Evolutionary conservation across 495 filamentous ascomycete species (phyloP), one percentile per base, ranked within the genome.

Genomic region (Ramalina intermedia): DNA sequence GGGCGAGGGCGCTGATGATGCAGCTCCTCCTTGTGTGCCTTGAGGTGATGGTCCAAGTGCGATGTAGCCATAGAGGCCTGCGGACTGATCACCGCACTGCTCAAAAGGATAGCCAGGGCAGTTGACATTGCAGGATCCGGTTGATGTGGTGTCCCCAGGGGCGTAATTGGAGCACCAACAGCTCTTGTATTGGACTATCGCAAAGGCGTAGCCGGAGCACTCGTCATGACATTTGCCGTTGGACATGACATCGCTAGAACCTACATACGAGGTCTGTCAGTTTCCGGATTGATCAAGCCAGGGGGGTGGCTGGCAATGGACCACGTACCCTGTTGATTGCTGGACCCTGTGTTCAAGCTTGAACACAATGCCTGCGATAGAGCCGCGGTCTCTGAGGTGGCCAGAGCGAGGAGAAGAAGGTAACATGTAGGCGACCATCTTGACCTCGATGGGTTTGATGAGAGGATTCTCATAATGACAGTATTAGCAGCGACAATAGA

Each of bases 141-240:
- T 62, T 55, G 51, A 62, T 3, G 62, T 61, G 21, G 68, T 66
- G 16, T 67, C 55, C 13, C 57, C 67, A 0, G 84, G 85, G 12
- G 66, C 69, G 53, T 80, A 80, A 54, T 89, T 76, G 2, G 81
- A 81, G 61, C 84, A 89, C 84, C 84, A 89, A 64, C 84, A 89
- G 29, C 64, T 61, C 18, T 76, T 65, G 17, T 66, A 70, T 55
- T 81, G 79, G 16, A 87, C 54, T 29, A 89, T 61, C 14, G 72
- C 85, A 58, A 85, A 82, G 9, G 83, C 84, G 59, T 78, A 86
- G 24, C 67, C 53, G 14, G 54, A 51, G 60, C 85, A 88, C 38
- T 66, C 66, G 3, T 63, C 54, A 40, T 58, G 47, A 55, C 84
- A 89, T 11, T 66, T 61, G 40, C 83, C 83, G 55, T 80, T 77